Base-by-base conservation (phyloP, 176 grass and related monocot genomes). In the Rhipidocladum racemiflorum region DNA sequence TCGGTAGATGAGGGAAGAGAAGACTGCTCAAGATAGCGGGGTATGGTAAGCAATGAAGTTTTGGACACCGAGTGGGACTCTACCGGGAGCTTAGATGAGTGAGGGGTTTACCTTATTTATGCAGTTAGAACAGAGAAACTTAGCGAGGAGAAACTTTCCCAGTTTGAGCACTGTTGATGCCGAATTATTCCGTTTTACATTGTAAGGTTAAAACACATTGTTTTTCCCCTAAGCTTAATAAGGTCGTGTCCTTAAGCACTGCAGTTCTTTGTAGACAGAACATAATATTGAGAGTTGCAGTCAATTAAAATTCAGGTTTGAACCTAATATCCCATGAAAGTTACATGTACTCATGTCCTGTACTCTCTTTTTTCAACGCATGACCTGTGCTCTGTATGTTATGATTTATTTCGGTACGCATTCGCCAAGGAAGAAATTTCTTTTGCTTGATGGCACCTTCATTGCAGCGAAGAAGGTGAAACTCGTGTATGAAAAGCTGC, bases 191-290 rank as follows among this genome's bases (percentile, higher is more conserved):
- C 62, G 61, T 82, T 81, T 81, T 68, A 76, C 49, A 82, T 17
- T n/a, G 38, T 87, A 81, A 82, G 68, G 70, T 82, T 76, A 81
- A 87, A 68, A 67, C 86, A 86, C 79, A 86, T 90, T 86, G 73
- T 86, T 90, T 90, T 89, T 86, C 17, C 79, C 77, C 78, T 21
- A 51, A 68, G 71, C 72, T 66, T 48, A 90, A 90, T 86, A 90
- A 90, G 30, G 73, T 66, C 18, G 72, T 82, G 66, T 79, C 73
- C 71, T 68, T 51, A 8, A 60, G 73, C 46, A 34, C 66, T 78
- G 84, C 60, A 12, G 53, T 90, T 83, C 59, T 74, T 77, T 90
- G 79, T 86, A 83, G 88, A 79, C 83, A 71, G 35, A 77, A 86
- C 55, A 83, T 83, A 74, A 86, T 83, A 78, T 77, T 20, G 51